Conservation (phyloP, 345 rosid species). For the Trapa incisa region DNA sequence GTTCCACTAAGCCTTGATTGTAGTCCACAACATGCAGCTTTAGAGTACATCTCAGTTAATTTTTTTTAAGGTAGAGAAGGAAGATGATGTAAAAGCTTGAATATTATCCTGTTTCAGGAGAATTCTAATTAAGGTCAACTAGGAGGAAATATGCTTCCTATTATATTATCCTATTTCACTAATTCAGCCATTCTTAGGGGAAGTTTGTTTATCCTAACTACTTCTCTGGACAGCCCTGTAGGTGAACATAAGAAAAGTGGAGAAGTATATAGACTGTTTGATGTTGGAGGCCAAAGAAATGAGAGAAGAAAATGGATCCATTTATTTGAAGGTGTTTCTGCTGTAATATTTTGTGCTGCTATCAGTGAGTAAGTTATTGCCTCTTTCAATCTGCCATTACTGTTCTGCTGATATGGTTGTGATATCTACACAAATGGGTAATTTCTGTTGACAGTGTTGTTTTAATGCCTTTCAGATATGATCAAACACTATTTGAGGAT, state of each 20-base stretch:
- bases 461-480: slow-evolving; percentile 43
- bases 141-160: neutral
- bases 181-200: neutral
- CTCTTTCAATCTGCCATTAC: neutral
- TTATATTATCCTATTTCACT: neutral
- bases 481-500: slow-evolving; percentile 86
- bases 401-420: neutral
- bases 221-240: slow-evolving; percentile 55
- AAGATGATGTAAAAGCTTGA: too few relatives aligned
- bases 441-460: neutral
- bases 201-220: slow-evolving; percentile 2
- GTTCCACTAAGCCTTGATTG: neutral
- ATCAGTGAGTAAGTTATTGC: slow-evolving; percentile 82
- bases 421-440: too few relatives aligned
- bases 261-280: slow-evolving; percentile 93
- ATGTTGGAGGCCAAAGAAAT: slow-evolving; percentile 97
- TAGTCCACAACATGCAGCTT: too few relatives aligned
- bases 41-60: too few relatives aligned
- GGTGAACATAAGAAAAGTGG: slow-evolving; percentile 97
- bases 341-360: slow-evolving; percentile 95
- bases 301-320: slow-evolving; percentile 99
- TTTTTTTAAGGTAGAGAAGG: too few relatives aligned
- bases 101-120: neutral
- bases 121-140: neutral
- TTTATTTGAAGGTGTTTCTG: slow-evolving; percentile 96